These are phyloP conservation scores for Chaetomiaceae sp. DNA, from an alignment of 2,329 filamentous ascomycete genomes.

Conservation along the genomic window DNA sequence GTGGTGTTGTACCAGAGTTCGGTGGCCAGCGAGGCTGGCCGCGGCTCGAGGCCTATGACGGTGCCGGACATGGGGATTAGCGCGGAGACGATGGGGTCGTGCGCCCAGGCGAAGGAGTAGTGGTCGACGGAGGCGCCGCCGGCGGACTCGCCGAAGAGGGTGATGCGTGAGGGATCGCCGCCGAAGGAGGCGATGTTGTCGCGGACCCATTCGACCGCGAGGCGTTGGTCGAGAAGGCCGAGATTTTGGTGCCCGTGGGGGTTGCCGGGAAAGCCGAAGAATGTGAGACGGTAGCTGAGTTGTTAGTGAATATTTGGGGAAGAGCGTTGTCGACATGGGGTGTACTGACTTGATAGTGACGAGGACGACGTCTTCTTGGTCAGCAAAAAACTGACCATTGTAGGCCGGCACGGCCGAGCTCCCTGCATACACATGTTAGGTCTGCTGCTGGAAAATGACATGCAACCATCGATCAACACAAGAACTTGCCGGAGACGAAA, in stretches of 20 bases:
- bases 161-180: slow-evolving; percentile 39
- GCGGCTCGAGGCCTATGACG: slow-evolving; percentile 41
- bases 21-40: slow-evolving; percentile 30
- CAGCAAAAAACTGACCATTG: slow-evolving; percentile 41
- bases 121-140: slow-evolving; percentile 31
- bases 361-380: slow-evolving; percentile 41
- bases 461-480: too few species aligned
- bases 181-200: slow-evolving; percentile 45
- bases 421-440: not conserved
- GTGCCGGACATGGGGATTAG: slow-evolving; percentile 45
- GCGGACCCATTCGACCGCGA: slow-evolving; percentile 46
- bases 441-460: too few species aligned
- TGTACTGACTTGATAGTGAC: slow-evolving; percentile 39
- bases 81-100: slow-evolving; percentile 29
- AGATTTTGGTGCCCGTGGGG: slow-evolving; percentile 36
- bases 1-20: slow-evolving; percentile 42
- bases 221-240: slow-evolving; percentile 47
- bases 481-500: slow-evolving; percentile 28
- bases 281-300: slow-evolving; percentile 37
- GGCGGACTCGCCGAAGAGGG: slow-evolving; percentile 43
- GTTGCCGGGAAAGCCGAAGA: slow-evolving; percentile 40
- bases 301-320: not conserved
- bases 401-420: slow-evolving; percentile 36
- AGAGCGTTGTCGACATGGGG: rapidly evolving
- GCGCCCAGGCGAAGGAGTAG: slow-evolving; percentile 16